Evolutionary conservation across 2,329 filamentous ascomycete species (phyloP), one percentile per base, ranked within the genome.

Genomic region (Dactylellina cionopaga): DNA sequence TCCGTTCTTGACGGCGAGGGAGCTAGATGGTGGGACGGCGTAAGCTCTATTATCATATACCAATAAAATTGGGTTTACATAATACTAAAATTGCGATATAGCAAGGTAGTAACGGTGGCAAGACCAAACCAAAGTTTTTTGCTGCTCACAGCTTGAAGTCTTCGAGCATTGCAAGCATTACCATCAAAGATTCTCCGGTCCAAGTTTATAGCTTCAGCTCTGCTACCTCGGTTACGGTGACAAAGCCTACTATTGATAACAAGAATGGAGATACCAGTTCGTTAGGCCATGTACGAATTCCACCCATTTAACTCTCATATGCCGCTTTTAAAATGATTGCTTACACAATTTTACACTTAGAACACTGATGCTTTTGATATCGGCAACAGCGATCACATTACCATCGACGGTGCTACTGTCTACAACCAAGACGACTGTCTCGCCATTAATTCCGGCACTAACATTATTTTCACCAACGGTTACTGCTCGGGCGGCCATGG

Each of bases 371-470:
- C 82, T 0, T 88, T 88, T 75, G 85, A 88, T 65, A 82, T 88
- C 51, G 83, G 84, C 52, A 80, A 78, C 33, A 85, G 82, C 33
- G 80, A 77, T 19, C 81, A 81, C 39, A 81, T 88, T 22, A 82
- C 80, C 66, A 87, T 88, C 72, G 81, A 80, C 15, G 83, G 83
- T 35, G 84, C 85, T 39, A 82, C 80, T 31, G 81, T 88, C 60
- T 83, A 85, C 77, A 88, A 88, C 81, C 86, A 88, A 79, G 86
- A 88, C 68, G 86, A 88, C 76, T 88, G 86, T 75, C 80, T 88
- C 5, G 85, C 86, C 24, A 77, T 86, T 72, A 88, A 87, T 80
- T 86, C 84, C 1, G 84, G 83, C 1, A 81, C 79, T 25, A 76
- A 83, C 76, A 84, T 85, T 72, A 81, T 80, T 54, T 84, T 85